Evolutionary conservation across 306 rosid genomes (phyloP).

Genomic region (Mimosa bimucronata): DNA sequence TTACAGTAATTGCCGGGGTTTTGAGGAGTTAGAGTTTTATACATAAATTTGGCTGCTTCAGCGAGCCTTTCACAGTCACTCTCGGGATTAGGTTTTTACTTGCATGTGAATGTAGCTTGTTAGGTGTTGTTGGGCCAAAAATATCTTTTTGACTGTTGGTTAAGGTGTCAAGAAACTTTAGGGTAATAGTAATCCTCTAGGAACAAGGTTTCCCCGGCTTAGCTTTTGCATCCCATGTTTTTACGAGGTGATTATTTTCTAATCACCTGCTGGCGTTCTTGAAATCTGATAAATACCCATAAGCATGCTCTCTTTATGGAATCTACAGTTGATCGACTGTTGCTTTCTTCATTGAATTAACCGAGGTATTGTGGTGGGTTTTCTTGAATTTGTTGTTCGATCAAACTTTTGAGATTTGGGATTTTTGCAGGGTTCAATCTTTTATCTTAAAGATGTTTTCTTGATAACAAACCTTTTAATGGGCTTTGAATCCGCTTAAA

Average conservation of each 20-base stretch:
- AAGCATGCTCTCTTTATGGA: slow-evolving; percentile 1
- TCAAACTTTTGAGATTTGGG: slow-evolving; percentile 17
- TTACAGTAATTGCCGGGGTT: not conserved
- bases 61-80: slow-evolving; percentile 37
- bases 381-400: slow-evolving; percentile 32
- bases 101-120: slow-evolving; percentile 47
- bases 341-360: slow-evolving; percentile 32
- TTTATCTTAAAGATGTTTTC: not conserved
- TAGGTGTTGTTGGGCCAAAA: slow-evolving; percentile 38
- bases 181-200: slow-evolving; percentile 13
- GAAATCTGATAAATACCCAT: slow-evolving; percentile 22
- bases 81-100: slow-evolving; percentile 58
- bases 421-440: slow-evolving; percentile 8
- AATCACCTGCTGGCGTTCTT: not conserved
- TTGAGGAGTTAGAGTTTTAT: not conserved
- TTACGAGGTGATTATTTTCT: slow-evolving; percentile 25
- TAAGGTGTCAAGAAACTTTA: slow-evolving; percentile 58
- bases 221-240: slow-evolving; percentile 30
- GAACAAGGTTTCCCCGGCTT: not conserved
- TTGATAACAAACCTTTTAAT: not conserved
- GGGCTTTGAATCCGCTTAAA: slow-evolving; percentile 17
- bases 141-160: slow-evolving; percentile 44
- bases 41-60: slow-evolving; percentile 26
- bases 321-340: slow-evolving; percentile 24
- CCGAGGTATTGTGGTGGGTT: slow-evolving; percentile 21